Evolutionary conservation across 495 filamentous ascomycete genomes (phyloP), one percentile per base, ranked within the genome.

Genomic region (Lindgomyces ingoldianus): DNA sequence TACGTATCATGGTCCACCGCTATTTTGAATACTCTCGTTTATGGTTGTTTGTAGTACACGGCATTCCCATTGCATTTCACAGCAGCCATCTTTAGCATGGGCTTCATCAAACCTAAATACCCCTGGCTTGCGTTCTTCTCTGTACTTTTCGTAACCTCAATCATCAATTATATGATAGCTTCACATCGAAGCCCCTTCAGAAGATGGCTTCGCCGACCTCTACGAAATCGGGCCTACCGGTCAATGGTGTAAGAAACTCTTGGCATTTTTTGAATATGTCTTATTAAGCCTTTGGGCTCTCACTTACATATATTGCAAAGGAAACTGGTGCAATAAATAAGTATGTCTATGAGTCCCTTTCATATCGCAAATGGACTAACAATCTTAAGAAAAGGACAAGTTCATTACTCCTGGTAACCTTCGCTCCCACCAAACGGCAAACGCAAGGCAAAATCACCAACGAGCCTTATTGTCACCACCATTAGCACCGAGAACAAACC

Each of bases 71-170:
- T 62, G 18, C 30, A 45, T 9, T 53, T 55, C 39, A 62, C 44
- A 14, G 25, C 44, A 9, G 59, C 59, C 3, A 10, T 62, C 3
- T 62, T 62, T 36, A 46, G 59, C 21, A 55, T 62, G 48, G 18
- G 39, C 4, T 62, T 62, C 24, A 21, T 54, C n/a, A 22, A 53
- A 22, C 59, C 27, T 4, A 3, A 14, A 22, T n/a, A 54, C 25
- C 49, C 59, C 12, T 42, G 33, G 50, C 3, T 33, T 16, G 10
- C 8, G 8, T 60, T 60, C 29, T 36, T 60, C 45, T 24, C 24
- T 11, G 45, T 50, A 16, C 44, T 60, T 2, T 3, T 39, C 3
- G 16, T 6, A 2, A 60, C 27, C 3, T 49, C 57, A 19, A 11
- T 48, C 22, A 14, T 21, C 10, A 60, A 60, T 21, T 60, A 49